Evolutionary conservation across 768 basidiomycete genomes (phyloP), one percentile per base, ranked within the genome.

Genomic region (Panaeolus papilionaceus): DNA sequence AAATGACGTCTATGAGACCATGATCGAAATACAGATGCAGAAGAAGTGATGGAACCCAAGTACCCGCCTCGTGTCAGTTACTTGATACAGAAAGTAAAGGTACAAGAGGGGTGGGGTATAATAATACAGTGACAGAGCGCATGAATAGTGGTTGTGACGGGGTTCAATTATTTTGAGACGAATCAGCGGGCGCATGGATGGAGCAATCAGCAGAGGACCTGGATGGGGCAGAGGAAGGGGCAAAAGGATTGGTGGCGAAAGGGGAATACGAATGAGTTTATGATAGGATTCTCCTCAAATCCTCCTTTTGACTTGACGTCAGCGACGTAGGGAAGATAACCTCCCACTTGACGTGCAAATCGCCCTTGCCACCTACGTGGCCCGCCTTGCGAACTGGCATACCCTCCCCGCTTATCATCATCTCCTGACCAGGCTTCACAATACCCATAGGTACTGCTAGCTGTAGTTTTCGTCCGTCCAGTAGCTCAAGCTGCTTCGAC

Each of bases 341-440:
- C 47, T 97, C 88, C 93, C 92, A 94, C 69, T 85, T 87, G 61
- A 97, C 84, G 62, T 93, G 82, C 63, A 98, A 77, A 79, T 98
- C 94, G 0, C 97, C 97, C 79, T 93, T 94, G 69, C 81, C 87
- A 79, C 84, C 86, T 66, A 82, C 82, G 49, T 82, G 83, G 18
- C 89, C 90, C 67, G 90, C 91, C 77, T 93, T 96, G 66, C 95
- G 85, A 61, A 96, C 89, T 2, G 96, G 96, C 94, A 96, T 95
- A 8, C 95, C 95, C 76, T 98, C 95, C 1, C 89, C 92, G 2
- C 81, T 61, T 3, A 98, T 77, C 33, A 81, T 85, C 20, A 88
- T 92, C 77, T 91, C 86, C 79, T 90, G 87, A 7, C 89, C 91
- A 1, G 94, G 93, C 74, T 91, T 94, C 38, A 96, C 83, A 12